These are phyloP conservation scores for Cyberlindnera veronae DNA, from an alignment of 805 yeast species.

Conservation along the genomic window DNA sequence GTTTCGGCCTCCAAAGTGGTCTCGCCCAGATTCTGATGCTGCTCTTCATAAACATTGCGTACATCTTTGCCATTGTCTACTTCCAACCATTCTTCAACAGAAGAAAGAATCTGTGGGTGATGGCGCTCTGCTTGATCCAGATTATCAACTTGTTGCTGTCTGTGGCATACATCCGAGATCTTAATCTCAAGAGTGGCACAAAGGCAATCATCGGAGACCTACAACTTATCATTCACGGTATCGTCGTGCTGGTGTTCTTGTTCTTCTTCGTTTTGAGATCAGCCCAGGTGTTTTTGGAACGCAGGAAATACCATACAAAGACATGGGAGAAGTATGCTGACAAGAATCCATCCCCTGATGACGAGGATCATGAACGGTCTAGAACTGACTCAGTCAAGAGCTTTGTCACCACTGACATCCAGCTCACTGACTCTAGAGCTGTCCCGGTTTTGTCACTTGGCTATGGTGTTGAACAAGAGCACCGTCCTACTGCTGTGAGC, in stretches of 20 bases:
- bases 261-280: conserved; percentile 7
- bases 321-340: no score
- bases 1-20: conserved; percentile 42
- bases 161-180: conserved; percentile 38
- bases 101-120: conserved; percentile 29
- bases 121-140: conserved; percentile 37
- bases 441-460: conserved; percentile 12
- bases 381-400: not conserved
- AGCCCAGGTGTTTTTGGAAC: conserved; percentile 5
- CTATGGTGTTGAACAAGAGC: conserved; percentile 1
- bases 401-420: not conserved
- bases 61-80: conserved; percentile 24
- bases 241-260: conserved; percentile 6
- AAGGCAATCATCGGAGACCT: conserved; percentile 38
- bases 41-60: conserved; percentile 34
- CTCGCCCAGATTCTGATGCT: conserved; percentile 40
- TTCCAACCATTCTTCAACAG: conserved; percentile 30
- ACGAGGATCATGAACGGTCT: not conserved
- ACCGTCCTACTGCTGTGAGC: conserved; percentile 8
- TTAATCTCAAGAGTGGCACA: conserved; percentile 35
- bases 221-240: conserved; percentile 7
- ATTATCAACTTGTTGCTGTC: conserved; percentile 39
- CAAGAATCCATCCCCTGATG: not conserved
- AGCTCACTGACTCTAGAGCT: conserved; percentile 12
- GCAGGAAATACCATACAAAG: no score